phyloP scores from a whole-genome alignment of 371 early-diverging fungal species.

The Dinochytrium kinnereticum region DNA sequence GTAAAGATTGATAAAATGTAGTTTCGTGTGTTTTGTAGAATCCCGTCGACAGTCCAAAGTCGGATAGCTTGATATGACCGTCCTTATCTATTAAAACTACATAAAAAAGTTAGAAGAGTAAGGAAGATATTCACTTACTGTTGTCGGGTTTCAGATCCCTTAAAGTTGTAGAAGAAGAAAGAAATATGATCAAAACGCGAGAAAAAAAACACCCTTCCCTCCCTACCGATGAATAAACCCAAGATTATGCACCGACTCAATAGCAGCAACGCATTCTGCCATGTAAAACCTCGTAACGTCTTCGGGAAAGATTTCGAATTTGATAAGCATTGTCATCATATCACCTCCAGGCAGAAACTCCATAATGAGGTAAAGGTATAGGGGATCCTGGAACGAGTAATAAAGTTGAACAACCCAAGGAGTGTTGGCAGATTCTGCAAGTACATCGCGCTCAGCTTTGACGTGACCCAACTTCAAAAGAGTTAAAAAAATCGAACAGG shows the following conservation, averaged over 20 bases:
- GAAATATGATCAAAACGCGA: not conserved
- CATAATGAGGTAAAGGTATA: conserved; percentile 96
- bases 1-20: conserved; percentile 77
- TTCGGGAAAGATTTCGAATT: conserved; percentile 94
- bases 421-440: conserved; percentile 87
- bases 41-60: conserved; percentile 98
- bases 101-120: not conserved
- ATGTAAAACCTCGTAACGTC: conserved; percentile 98
- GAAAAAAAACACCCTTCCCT: too few species aligned
- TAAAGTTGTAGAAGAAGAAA: conserved; percentile 4
- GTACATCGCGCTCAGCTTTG: conserved; percentile 95
- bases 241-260: conserved; percentile 94
- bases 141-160: conserved; percentile 56
- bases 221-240: conserved; percentile 97
- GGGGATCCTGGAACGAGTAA: conserved; percentile 96
- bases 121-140: conserved; percentile 16
- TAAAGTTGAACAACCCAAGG: conserved; percentile 98
- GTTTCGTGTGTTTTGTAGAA: conserved; percentile 98
- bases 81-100: conserved; percentile 67
- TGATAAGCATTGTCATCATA: conserved; percentile 97
- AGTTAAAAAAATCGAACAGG: not conserved
- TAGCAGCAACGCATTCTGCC: conserved; percentile 94
- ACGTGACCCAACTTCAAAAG: conserved; percentile 84
- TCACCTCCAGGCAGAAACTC: conserved; percentile 91
- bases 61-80: conserved; percentile 90